Conservation (phyloP, 441 rosid genomes). For the Metrosideros polymorpha region DNA sequence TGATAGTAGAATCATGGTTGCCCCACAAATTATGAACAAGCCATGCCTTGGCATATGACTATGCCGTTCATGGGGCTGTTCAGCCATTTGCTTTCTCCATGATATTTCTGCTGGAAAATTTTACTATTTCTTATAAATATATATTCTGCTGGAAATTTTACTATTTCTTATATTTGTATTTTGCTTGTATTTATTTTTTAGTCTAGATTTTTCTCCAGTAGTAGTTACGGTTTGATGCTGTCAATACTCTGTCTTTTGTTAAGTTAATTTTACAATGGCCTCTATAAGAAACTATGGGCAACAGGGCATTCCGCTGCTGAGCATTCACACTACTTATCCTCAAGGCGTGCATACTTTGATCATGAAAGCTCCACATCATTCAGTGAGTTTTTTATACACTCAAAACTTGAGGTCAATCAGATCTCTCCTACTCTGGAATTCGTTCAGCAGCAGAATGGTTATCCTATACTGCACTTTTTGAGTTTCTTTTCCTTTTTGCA, state of each 20-base stretch:
- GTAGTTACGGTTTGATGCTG: neutral
- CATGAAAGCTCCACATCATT: neutral
- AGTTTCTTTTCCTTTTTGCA: neutral
- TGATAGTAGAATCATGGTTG: neutral
- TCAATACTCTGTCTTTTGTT: neutral
- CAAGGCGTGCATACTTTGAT: neutral
- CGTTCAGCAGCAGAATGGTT: neutral
- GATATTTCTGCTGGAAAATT: neutral
- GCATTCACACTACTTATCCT: neutral
- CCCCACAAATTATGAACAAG: neutral
- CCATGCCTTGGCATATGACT: neutral
- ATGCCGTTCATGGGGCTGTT: neutral
- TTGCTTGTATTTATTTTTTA: neutral
- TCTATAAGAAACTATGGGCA: neutral
- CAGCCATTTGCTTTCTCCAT: neutral
- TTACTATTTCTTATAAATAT: neutral
- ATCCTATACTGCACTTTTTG: neutral
- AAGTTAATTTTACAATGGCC: neutral
- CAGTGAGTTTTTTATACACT: neutral
- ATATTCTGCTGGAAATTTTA: neutral
- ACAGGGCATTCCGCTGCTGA: neutral
- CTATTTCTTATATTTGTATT: neutral
- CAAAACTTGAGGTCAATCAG: neutral
- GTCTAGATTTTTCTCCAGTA: neutral
- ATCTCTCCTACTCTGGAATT: neutral